Evolutionary conservation across 225 moss, liverwort and hornwort genomes (phyloP), one percentile per base, ranked within the genome.

Genomic region (Pleurozium schreberi): DNA sequence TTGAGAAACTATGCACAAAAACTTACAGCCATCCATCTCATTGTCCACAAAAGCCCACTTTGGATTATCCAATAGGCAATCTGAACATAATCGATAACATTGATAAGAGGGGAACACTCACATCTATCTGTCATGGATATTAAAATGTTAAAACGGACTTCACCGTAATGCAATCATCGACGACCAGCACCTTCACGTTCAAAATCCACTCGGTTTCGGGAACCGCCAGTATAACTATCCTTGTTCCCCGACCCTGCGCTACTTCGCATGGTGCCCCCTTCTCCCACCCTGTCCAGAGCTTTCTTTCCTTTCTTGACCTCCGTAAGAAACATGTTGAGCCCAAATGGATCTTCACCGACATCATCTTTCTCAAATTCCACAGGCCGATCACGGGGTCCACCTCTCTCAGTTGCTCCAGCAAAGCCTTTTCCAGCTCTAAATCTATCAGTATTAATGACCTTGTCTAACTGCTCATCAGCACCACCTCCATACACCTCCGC

Each of bases 301-400:
- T 97, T 97, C 92, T 95, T 98, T 34, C 96, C 96, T 89, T 96
- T 97, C 92, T 96, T 97, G 89, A 98, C 96, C 88, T 97, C 96
- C 17, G 95, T 96, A 93, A 98, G 93, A 88, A 96, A 94, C 89
- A 96, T 95, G 89, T 98, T 95, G 30, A 97, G 94, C 93, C 96
- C 96, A 86, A 96, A 96, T 59, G 96, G 98, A 95, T 98, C 96
- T 73, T 96, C 96, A 85, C 96, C 97, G 63, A 96, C 97, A 75
- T 90, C 94, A 80, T 96, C 97, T 84, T 93, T 93, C 90, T 98
- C 98, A 60, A 96, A 98, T 86, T 95, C 95, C 80, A 96, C 91
- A 62, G 96, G 96, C 38, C 95, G 89, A 82, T 91, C 95, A 65
- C 93, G 93, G 31, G 95, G 92, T 79, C 92, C 92, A 80, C 91